These are phyloP conservation scores for Sarocladiaceae sp. DNA, from an alignment of 2,329 filamentous ascomycete species.

Conservation along the genomic window DNA sequence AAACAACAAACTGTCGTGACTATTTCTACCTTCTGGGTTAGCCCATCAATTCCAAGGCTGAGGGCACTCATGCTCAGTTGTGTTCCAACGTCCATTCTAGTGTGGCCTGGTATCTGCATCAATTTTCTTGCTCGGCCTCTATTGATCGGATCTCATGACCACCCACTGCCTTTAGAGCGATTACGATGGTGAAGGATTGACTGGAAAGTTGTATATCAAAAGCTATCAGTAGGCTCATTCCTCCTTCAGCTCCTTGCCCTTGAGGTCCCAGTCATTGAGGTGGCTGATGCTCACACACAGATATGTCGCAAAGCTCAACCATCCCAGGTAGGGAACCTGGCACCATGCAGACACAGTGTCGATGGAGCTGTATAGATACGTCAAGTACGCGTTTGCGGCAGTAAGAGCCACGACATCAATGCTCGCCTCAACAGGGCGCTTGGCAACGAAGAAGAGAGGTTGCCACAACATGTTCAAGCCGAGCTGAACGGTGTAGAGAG, in stretches of 20 bases:
- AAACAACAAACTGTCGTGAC: no score
- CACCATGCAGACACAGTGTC: constrained; percentile 70
- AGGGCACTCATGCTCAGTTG: no score
- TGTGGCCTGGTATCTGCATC: no score
- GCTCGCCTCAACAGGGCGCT: constrained; percentile 69
- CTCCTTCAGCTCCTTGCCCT: constrained; percentile 20
- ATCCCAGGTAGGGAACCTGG: constrained; percentile 77
- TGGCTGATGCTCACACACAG: constrained; percentile 66
- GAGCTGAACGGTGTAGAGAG: constrained; percentile 82
- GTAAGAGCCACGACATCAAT: constrained; percentile 70
- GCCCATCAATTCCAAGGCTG: no score
- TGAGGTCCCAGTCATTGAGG: constrained; percentile 65
- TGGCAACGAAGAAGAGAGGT: constrained; percentile 83
- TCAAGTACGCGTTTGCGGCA: constrained; percentile 68
- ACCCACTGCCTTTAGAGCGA: no score
- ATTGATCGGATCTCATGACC: no score
- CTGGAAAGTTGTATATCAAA: no score
- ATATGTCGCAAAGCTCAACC: constrained; percentile 86
- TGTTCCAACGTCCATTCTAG: no score
- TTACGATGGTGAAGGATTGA: no score
- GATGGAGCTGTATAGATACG: constrained; percentile 70
- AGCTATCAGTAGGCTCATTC: background rate
- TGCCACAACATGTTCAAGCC: constrained; percentile 85
- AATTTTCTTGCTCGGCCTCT: no score
- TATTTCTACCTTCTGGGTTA: no score